phyloP scores from a whole-genome alignment of 2,329 filamentous ascomycete genomes.

The Byssoonygena ceratinophila region DNA sequence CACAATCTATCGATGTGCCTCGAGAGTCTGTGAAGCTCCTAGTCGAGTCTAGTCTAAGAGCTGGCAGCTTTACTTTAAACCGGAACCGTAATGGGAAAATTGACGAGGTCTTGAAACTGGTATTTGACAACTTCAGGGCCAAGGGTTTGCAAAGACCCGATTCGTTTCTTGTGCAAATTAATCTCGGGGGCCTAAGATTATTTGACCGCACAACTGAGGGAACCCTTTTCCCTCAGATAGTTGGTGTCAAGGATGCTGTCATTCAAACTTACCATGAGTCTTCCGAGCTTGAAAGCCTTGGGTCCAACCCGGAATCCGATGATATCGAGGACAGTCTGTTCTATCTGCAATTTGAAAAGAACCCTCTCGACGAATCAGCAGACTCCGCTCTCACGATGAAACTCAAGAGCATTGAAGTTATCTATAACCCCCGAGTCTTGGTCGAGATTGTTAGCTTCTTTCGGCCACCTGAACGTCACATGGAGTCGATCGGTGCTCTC shows the following conservation, averaged over 20 bases:
- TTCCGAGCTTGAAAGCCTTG: conserved; percentile 22
- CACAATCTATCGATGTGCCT: conserved; percentile 79
- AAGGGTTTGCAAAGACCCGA: conserved; percentile 84
- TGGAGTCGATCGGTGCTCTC: conserved; percentile 93
- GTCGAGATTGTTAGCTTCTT: conserved; percentile 92
- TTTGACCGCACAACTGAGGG: conserved; percentile 92
- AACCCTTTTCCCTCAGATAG: conserved; percentile 87
- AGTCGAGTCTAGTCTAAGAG: conserved; percentile 82
- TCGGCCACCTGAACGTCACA: conserved; percentile 87
- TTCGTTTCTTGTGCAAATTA: conserved; percentile 77
- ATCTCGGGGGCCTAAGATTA: conserved; percentile 81
- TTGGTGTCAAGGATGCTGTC: conserved; percentile 74
- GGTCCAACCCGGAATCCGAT: conserved; percentile 31
- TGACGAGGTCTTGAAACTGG: conserved; percentile 73
- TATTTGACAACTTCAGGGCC: conserved; percentile 90
- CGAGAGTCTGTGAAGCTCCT: conserved; percentile 88
- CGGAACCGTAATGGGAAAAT: conserved; percentile 68
- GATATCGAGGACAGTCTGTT: conserved; percentile 69
- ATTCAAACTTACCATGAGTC: conserved; percentile 29
- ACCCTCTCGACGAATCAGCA: conserved; percentile 82
- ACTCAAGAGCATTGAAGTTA: conserved; percentile 87
- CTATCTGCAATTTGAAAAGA: conserved; percentile 82
- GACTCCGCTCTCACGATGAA: conserved; percentile 85
- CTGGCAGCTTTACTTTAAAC: conserved; percentile 89
- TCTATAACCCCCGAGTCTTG: conserved; percentile 92